Base-by-base conservation (phyloP, 768 basidiomycete genomes). In the Heimioporus sp. region DNA sequence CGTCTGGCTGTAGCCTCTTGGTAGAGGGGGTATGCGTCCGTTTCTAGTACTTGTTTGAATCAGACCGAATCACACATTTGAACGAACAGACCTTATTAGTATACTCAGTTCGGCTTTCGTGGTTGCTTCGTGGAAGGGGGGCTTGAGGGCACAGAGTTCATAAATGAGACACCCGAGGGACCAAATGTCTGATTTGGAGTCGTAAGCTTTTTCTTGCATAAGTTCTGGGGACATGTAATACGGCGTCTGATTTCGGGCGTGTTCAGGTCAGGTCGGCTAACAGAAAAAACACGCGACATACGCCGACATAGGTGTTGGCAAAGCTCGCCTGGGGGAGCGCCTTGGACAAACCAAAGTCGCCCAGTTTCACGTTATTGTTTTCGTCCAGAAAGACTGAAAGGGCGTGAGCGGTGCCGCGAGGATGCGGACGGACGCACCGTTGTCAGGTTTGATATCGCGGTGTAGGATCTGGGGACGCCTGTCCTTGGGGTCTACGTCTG, bases 171-270 rank as follows among this genome's bases (percentile, higher is more conserved):
- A 99, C 1, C 97, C 97, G 28, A 98, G 78, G 5, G 92, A 95
- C 97, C 97, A 99, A 43, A 99, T 98, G 64, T 99, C 97, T 0
- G 91, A 93, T 73, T 98, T 99, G 8, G 92, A 88, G 72, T 98
- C 97, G 71, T 99, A 99, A 4, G 92, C 83, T 66, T 92, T 94
- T 66, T 98, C 96, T 73, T 91, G 92, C 82, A 98, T 92, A 32
- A 98, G 80, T 69, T 99, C 96, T 0, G 97, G 97, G 1, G 94
- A 97, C 97, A 99, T 98, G 74, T 99, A 98, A 67, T 98, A 95
- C 4, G 97, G 97, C 4, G 97, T 99, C 94, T 98, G 61, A n/a
- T 15, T 24, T 24, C 5, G 24, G 17, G 2, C 20, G 34, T 19
- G 49, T 55, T 32, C 20, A 20, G 12, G 20, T 41, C 19, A 5